phyloP scores from a whole-genome alignment of 2,329 filamentous ascomycete species.

The Neopestalotiopsis rosae region DNA sequence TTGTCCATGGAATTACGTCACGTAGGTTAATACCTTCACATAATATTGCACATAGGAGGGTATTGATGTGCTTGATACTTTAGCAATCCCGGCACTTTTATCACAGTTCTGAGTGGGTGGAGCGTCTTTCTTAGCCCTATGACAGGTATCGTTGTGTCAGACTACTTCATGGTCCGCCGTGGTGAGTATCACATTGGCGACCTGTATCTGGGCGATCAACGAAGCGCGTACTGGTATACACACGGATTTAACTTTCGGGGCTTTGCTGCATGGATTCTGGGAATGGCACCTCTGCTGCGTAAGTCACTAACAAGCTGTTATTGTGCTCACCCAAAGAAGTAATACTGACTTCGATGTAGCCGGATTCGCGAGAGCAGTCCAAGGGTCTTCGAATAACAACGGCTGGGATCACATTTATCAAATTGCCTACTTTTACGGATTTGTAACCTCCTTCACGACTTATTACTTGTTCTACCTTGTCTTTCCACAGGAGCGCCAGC shows the following conservation, averaged over 20 bases:
- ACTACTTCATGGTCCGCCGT: slow-evolving; percentile 50
- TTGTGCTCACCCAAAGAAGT: background rate
- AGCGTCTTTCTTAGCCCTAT: slow-evolving; percentile 54
- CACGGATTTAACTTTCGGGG: slow-evolving; percentile 50
- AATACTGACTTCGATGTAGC: slow-evolving; percentile 20
- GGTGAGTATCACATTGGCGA: slow-evolving; percentile 47
- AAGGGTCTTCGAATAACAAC: slow-evolving; percentile 23
- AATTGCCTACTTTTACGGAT: slow-evolving; percentile 37
- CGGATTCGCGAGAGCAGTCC: slow-evolving; percentile 32
- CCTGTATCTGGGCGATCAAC: slow-evolving; percentile 42
- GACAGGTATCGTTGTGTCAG: slow-evolving; percentile 49
- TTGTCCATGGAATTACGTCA: slow-evolving; percentile 53
- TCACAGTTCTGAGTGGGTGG: slow-evolving; percentile 36
- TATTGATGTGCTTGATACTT: background rate
- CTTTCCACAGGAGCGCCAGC: slow-evolving; percentile 32
- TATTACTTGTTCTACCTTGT: slow-evolving; percentile 28
- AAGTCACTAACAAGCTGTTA: slow-evolving; percentile 17
- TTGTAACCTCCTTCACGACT: slow-evolving; percentile 28
- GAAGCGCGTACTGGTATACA: slow-evolving; percentile 49
- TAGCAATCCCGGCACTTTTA: slow-evolving; percentile 47
- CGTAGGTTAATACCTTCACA: background rate
- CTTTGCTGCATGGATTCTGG: slow-evolving; percentile 45
- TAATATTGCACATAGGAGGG: background rate
- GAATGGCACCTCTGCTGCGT: slow-evolving; percentile 39
- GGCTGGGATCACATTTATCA: slow-evolving; percentile 39